Evolutionary conservation across 176 grass and related monocot species (phyloP).

Genomic region (Sorghum bicolor): DNA sequence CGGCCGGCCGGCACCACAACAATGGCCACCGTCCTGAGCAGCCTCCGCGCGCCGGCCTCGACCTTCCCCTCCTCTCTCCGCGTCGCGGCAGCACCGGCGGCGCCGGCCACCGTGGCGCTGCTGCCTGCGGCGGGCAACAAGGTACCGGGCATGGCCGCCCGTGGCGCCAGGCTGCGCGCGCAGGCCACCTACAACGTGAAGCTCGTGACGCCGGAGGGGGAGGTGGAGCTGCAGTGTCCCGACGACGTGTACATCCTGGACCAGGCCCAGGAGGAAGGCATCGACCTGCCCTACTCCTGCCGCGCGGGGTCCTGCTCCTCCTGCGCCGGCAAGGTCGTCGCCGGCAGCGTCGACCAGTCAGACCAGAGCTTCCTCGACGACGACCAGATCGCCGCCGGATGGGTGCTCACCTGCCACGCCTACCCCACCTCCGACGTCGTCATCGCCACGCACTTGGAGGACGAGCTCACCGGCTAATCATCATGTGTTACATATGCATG

Average conservation of each 20-base stretch:
- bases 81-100: background rate
- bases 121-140: background rate
- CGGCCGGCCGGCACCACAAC: background rate
- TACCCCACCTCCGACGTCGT: constrained; percentile 72
- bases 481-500: too few relatives aligned
- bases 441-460: constrained; percentile 93
- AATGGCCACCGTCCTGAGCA: constrained; percentile 46
- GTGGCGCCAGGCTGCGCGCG: constrained; percentile 28
- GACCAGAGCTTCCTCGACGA: constrained; percentile 76
- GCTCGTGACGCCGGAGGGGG: constrained; percentile 46
- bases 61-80: constrained; percentile 32
- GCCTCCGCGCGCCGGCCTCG: constrained; percentile 37
- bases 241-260: constrained; percentile 71
- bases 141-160: background rate
- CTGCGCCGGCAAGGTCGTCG: constrained; percentile 65
- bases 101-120: background rate
- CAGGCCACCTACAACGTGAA: constrained; percentile 68
- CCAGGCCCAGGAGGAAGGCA: constrained; percentile 52
- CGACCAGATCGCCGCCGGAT: constrained; percentile 49
- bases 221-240: constrained; percentile 57
- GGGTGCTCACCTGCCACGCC: constrained; percentile 73
- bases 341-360: constrained; percentile 63
- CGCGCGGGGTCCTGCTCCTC: constrained; percentile 69
- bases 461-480: constrained; percentile 45
- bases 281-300: constrained; percentile 81